A percentile compares a stretch with the other conserved stretches of the same genome.
Conservation (phyloP, 2,329 filamentous ascomycete species). For the Curvularia hawaiiensis region DNA sequence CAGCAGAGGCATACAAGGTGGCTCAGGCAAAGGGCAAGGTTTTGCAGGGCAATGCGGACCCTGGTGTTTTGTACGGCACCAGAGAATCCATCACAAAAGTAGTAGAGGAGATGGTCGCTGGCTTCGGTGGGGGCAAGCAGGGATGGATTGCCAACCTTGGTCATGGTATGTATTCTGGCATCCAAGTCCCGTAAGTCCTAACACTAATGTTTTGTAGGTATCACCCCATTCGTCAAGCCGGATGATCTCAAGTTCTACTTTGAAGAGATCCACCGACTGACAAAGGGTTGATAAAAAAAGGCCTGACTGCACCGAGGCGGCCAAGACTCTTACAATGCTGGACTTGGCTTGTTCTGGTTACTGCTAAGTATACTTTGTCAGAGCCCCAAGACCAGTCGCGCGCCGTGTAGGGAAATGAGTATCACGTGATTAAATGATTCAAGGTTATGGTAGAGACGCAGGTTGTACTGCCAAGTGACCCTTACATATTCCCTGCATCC, state of each 20-base stretch:
- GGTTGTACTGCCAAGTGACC: background rate
- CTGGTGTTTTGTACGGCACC: constrained; percentile 87
- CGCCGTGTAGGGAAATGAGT: background rate
- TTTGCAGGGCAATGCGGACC: constrained; percentile 94
- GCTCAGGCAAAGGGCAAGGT: constrained; percentile 73
- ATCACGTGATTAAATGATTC: background rate
- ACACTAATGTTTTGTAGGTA: constrained; percentile 62
- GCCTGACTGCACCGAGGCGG: constrained; percentile 8
- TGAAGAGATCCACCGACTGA: constrained; percentile 74
- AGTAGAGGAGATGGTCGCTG: constrained; percentile 84
- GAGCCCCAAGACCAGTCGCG: background rate
- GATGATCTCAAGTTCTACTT: constrained; percentile 95
- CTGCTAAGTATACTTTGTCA: background rate
- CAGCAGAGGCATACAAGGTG: constrained; percentile 79
- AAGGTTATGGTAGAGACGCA: background rate
- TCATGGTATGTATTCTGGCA: constrained; percentile 69
- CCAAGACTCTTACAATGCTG: background rate
- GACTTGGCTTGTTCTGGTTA: background rate
- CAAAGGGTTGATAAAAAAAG: constrained; percentile 26
- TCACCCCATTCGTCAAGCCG: constrained; percentile 93
- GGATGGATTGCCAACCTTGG: constrained; percentile 98
- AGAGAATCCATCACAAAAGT: constrained; percentile 79
- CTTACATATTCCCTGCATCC: background rate
- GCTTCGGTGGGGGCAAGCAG: constrained; percentile 81
- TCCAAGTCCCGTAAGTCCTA: no score